These are phyloP conservation scores for Ophiostoma sp. DNA, from an alignment of 2,329 filamentous ascomycete species.

Conservation along the genomic window DNA sequence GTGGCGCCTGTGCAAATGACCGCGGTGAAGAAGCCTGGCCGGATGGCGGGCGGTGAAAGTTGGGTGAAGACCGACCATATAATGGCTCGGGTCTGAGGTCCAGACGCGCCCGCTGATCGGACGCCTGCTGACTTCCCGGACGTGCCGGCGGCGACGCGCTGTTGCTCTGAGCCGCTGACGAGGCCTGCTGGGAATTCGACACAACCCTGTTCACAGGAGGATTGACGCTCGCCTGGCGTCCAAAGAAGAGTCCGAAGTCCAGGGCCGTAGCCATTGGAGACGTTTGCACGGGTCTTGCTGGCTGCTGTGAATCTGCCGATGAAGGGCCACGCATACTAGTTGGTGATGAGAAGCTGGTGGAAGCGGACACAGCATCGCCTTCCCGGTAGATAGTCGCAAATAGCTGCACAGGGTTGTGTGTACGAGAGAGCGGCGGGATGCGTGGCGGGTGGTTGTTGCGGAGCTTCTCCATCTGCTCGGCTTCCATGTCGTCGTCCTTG, in stretches of 20 bases:
- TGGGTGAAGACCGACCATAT: not conserved
- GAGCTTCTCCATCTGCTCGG: not conserved
- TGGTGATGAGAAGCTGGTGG: not conserved
- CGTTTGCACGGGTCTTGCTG: not conserved
- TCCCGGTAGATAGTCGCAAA: conserved; percentile 6
- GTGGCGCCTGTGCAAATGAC: not conserved
- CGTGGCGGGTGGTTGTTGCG: conserved; percentile 12
- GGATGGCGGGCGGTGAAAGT: not conserved
- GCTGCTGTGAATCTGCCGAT: not conserved
- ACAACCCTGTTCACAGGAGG: not conserved
- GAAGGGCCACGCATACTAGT: not conserved
- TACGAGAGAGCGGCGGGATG: conserved; percentile 18
- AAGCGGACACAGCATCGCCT: not conserved
- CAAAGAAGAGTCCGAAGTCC: not conserved
- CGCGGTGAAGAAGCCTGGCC: not conserved
- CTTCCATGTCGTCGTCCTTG: conserved; percentile 25
- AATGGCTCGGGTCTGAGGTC: not conserved
- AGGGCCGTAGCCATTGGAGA: not conserved
- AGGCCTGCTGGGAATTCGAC: not conserved
- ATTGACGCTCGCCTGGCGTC: not conserved
- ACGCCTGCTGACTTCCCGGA: not conserved
- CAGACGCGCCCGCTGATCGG: not conserved
- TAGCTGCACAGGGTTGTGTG: not conserved
- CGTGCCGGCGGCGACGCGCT: not conserved
- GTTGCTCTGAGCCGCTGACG: not conserved